Evolutionary conservation across 768 basidiomycete genomes (phyloP), one percentile per base, ranked within the genome.

Genomic region (Naematelia aurantialba): DNA sequence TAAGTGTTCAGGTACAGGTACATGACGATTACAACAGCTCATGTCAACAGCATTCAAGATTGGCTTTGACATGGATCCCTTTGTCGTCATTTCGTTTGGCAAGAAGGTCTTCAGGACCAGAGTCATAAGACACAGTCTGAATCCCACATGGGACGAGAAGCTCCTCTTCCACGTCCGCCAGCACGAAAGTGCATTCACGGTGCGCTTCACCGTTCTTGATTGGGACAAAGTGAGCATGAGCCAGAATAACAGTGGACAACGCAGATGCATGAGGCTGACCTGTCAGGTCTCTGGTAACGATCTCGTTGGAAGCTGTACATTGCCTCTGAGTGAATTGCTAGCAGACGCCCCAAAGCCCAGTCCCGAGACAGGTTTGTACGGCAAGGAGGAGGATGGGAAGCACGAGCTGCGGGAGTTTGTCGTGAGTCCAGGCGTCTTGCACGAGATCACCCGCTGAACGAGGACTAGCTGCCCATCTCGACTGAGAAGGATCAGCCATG

Each of bases 111-210:
- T 98, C 79, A 83, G 93, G 1, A 97, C 93, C 0, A 57, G 77
- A 34, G 75, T 76, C 46, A 70, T 77, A 42, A 65, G 75, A 26
- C 75, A 75, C 56, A 69, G 64, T 42, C 79, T 86, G 54, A 91
- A 89, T 73, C 94, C 96, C 0, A 82, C 82, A 0, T 98, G 92
- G 89, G 89, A 97, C 61, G 92, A 97, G 79, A 93, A 94, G 75
- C 80, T 98, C 2, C 82, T 96, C 11, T 98, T 97, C 81, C 93
- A 96, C 73, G 93, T 98, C 13, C 84, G 91, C 25, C 81, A 86
- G 11, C 91, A 90, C 71, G 93, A 97, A 75, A 85, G 84, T 8
- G 72, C 82, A 10, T 96, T 85, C 80, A 83, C 85, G 55, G 81
- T 91, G 5, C 85, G 89, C 65, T 84, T 96, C 52, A 83, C 85